Base-by-base conservation (phyloP, 2,329 filamentous ascomycete genomes). In the Talaromyces sp. region DNA sequence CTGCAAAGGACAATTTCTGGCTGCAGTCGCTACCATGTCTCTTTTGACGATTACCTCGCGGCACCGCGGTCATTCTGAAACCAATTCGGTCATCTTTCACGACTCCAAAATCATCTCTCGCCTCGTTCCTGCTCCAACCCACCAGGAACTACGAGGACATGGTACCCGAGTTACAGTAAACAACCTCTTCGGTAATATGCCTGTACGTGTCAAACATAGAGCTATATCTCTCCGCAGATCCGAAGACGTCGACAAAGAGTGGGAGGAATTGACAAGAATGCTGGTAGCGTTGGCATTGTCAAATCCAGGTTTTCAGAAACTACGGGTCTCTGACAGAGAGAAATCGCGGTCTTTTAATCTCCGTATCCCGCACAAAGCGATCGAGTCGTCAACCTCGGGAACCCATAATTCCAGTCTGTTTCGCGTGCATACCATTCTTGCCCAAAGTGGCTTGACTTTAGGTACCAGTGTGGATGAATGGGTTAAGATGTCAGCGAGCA, bases 171-270 rank as follows among this genome's bases (percentile, higher is more conserved):
- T 94, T 1, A 84, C 84, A 0, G 89, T 96, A 6, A 86, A 89
- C 64, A 89, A 97, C 74, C 81, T 97, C 0, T 98, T 97, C 77
- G 93, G 93, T 0, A 90, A 89, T 66, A 91, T 97, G 86, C 93
- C 94, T 0, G 94, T 97, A 13, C 88, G 94, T 15, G 89, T 96
- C 31, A 96, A 95, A 74, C 90, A 93, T 70, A 86, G 93, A 68
- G 86, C 86, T 0, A 70, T 87, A 3, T 78, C 81, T 68, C 75
- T 82, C 45, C 80, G 86, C 71, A 83, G 81, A 69, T 69, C 82
- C 11, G 73, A 81, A 27, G 80, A 88, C 57, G 76, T 84, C 3
- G 83, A 84, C 22, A 89, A 84, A 68, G 84, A 90, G 61, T 94
- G 91, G 87, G 84, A 87, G 33, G 77, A 77, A 0, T 77, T 96